Evolutionary conservation across 805 yeast genomes (phyloP).

Genomic region (Myxozyma mucilagina): DNA sequence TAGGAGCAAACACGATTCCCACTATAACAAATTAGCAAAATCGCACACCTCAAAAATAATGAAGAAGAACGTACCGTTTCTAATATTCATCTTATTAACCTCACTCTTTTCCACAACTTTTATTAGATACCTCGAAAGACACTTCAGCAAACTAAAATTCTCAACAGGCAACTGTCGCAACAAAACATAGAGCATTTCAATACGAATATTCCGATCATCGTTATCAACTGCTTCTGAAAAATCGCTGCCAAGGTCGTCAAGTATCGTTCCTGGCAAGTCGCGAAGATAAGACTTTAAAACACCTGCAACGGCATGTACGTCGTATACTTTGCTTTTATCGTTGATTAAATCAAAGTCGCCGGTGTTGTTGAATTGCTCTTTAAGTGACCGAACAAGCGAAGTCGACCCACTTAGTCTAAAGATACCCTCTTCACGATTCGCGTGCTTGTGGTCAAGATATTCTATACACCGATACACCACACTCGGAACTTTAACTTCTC

Average conservation of each 20-base stretch:
- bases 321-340: conserved; percentile 42
- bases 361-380: conserved; percentile 64
- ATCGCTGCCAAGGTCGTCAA: conserved; percentile 53
- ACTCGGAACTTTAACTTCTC: conserved; percentile 56
- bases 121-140: conserved; percentile 65
- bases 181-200: conserved; percentile 39
- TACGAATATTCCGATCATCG: conserved; percentile 34
- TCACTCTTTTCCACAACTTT: conserved; percentile 62
- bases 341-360: conserved; percentile 65
- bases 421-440: conserved; percentile 84
- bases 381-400: conserved; percentile 66
- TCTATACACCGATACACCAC: conserved; percentile 74
- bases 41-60: background rate
- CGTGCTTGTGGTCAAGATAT: conserved; percentile 63
- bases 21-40: conserved; percentile 32
- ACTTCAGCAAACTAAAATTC: conserved; percentile 60
- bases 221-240: conserved; percentile 44
- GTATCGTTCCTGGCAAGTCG: conserved; percentile 67
- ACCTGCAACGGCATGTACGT: conserved; percentile 86
- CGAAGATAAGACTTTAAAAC: conserved; percentile 78
- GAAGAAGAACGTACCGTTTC: conserved; percentile 47
- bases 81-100: conserved; percentile 77
- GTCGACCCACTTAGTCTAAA: conserved; percentile 90
- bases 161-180: conserved; percentile 50
- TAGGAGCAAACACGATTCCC: conserved; percentile 80